Conservation (phyloP, 2,329 filamentous ascomycete genomes). For the Colletotrichum truncatum region DNA sequence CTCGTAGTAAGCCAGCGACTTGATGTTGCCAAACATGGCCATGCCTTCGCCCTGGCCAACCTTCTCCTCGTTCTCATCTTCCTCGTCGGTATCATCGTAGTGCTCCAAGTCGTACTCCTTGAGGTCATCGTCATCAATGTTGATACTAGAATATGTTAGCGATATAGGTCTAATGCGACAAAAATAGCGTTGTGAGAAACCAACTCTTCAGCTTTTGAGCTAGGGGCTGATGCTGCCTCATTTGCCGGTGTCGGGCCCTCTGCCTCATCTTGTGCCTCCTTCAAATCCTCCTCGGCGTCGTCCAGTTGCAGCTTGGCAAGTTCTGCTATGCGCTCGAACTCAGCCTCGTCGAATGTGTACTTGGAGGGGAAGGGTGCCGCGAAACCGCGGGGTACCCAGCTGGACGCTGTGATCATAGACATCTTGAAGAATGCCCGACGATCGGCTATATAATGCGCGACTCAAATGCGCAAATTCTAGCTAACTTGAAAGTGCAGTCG, state of each 20-base stretch:
- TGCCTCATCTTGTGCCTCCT: constrained; percentile 67
- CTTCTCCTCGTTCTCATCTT: constrained; percentile 57
- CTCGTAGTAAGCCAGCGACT: constrained; percentile 91
- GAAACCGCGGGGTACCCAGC: constrained; percentile 81
- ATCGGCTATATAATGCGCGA: constrained; percentile 1
- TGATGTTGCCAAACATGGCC: constrained; percentile 95
- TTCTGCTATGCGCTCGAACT: constrained; percentile 79
- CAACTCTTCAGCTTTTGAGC: constrained; percentile 40
- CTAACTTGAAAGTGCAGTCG: background rate
- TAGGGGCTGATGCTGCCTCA: constrained; percentile 38
- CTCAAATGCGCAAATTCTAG: background rate
- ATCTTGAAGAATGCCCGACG: constrained; percentile 42
- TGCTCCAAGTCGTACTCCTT: constrained; percentile 97
- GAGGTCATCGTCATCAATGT: constrained; percentile 83
- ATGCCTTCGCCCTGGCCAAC: constrained; percentile 71
- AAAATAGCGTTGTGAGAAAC: constrained; percentile 13
- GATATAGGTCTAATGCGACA: background rate
- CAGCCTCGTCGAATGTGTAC: constrained; percentile 79
- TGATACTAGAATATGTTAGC: constrained; percentile 52
- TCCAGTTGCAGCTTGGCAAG: constrained; percentile 84
- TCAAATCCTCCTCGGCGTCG: constrained; percentile 88
- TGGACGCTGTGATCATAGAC: constrained; percentile 81
- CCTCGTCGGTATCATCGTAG: constrained; percentile 83
- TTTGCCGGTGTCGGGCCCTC: constrained; percentile 33
- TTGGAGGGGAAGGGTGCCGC: constrained; percentile 80